These are phyloP conservation scores for Nicotiana paniculata DNA, from an alignment of 257 asterid genomes.

Conservation along the genomic window DNA sequence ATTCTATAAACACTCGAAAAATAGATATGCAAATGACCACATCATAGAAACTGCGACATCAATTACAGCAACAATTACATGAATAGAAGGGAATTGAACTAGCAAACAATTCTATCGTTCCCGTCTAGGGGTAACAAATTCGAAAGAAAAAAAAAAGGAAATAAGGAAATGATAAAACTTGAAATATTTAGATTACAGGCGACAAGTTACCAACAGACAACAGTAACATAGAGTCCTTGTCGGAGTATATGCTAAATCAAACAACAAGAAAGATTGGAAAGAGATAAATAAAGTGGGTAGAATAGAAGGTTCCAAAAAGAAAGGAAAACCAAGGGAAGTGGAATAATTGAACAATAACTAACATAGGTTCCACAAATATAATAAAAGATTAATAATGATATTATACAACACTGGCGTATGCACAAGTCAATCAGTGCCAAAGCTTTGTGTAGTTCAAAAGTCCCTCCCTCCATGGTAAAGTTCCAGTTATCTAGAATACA, in stretches of 20 bases:
- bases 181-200: not conserved
- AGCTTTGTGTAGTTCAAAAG: not conserved
- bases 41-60: not conserved
- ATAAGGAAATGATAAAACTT: not conserved
- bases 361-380: not conserved
- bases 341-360: not conserved
- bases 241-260: not conserved
- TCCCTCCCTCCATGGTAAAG: not conserved
- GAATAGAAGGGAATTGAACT: not conserved
- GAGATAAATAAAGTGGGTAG: not conserved
- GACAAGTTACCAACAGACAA: not conserved
- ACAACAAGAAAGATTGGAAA: not conserved
- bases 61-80: too few relatives aligned
- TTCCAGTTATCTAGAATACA: not conserved
- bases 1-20: not conserved
- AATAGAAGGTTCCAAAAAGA: not conserved
- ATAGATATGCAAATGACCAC: not conserved
- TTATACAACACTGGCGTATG: slow-evolving; percentile 3
- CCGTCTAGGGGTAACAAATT: not conserved
- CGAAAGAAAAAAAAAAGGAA: not conserved
- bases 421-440: not conserved
- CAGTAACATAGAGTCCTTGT: not conserved
- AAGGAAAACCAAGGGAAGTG: not conserved
- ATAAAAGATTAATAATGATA: not conserved
- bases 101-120: not conserved